Conservation (phyloP, 1,284 basidiomycete species). For the Coriolopsis trogii region DNA sequence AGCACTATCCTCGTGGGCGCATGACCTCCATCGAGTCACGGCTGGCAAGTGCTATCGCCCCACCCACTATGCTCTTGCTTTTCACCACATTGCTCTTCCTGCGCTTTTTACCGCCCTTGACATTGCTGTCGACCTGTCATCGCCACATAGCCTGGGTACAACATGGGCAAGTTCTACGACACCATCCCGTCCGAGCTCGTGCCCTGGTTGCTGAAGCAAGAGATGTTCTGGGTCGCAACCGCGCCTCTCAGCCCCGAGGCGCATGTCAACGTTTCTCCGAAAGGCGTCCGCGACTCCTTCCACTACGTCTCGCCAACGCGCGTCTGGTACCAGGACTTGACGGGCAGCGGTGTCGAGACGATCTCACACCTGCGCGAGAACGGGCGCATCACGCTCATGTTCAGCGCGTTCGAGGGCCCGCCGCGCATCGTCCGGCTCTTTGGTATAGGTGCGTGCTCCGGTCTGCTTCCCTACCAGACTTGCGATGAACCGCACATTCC, state of each 20-base stretch:
- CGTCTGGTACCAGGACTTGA: constrained; percentile 63
- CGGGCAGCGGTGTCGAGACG: constrained; percentile 59
- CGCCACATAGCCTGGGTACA: too few relatives aligned
- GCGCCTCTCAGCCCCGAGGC: constrained; percentile 52
- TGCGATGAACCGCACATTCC: neutral
- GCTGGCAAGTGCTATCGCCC: too few relatives aligned
- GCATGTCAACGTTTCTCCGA: constrained; percentile 61
- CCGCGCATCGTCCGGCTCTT: constrained; percentile 55
- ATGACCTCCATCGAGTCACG: too few relatives aligned
- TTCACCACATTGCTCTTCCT: too few relatives aligned
- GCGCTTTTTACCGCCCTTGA: too few relatives aligned
- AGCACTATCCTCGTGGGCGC: too few relatives aligned
- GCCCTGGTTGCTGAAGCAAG: constrained; percentile 54
- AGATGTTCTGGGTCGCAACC: constrained; percentile 61
- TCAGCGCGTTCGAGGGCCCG: constrained; percentile 56
- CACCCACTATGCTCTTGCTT: too few relatives aligned
- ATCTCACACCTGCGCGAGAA: constrained; percentile 63
- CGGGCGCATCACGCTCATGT: constrained; percentile 57
- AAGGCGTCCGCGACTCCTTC: constrained; percentile 55
- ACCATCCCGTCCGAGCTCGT: constrained; percentile 48
- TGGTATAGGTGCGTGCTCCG: constrained; percentile 43
- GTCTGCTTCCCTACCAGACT: neutral
- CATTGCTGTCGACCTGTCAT: too few relatives aligned
- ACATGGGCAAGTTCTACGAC: constrained; percentile 54
- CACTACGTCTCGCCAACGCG: constrained; percentile 47